These are phyloP conservation scores for Daphne laureola DNA, from an alignment of 441 rosid genomes.

Conservation along the genomic window DNA sequence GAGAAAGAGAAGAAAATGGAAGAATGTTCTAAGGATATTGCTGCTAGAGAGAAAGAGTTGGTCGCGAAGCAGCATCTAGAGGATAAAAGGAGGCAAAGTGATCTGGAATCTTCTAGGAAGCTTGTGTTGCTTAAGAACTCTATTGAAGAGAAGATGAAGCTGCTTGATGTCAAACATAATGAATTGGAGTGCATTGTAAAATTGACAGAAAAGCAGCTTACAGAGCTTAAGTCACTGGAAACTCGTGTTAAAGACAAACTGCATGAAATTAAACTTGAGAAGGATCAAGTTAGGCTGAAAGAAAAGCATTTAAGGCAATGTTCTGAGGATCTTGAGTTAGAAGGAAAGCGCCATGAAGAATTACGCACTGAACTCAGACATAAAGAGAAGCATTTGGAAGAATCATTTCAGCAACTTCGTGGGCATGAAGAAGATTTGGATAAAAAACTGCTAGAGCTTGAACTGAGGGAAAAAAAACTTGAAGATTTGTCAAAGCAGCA, in stretches of 20 bases:
- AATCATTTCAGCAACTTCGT: not conserved
- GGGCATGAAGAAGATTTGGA: not conserved
- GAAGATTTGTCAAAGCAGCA: constrained; percentile 17
- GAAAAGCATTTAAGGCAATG: constrained; percentile 10
- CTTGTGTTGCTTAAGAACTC: no score
- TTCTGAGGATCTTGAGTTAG: constrained; percentile 13
- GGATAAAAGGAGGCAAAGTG: constrained; percentile 7
- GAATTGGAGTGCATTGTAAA: no score
- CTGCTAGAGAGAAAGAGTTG: not conserved
- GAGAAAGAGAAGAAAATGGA: no score
- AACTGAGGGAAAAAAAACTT: constrained; percentile 19
- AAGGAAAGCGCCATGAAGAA: constrained; percentile 13
- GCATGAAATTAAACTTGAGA: not conserved
- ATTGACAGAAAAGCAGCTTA: constrained; percentile 1
- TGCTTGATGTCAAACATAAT: no score
- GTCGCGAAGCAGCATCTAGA: constrained; percentile 9
- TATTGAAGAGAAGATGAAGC: no score
- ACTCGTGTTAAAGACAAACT: constrained; percentile 13
- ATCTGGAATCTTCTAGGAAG: no score
- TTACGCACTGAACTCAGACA: constrained; percentile 12
- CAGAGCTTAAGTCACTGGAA: constrained; percentile 2
- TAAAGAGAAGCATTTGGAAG: constrained; percentile 20
- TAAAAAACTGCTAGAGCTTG: constrained; percentile 14
- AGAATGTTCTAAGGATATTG: no score
- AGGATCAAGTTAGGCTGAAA: not conserved